phyloP scores from a whole-genome alignment of 2,329 filamentous ascomycete species.

The Alternaria sp. region DNA sequence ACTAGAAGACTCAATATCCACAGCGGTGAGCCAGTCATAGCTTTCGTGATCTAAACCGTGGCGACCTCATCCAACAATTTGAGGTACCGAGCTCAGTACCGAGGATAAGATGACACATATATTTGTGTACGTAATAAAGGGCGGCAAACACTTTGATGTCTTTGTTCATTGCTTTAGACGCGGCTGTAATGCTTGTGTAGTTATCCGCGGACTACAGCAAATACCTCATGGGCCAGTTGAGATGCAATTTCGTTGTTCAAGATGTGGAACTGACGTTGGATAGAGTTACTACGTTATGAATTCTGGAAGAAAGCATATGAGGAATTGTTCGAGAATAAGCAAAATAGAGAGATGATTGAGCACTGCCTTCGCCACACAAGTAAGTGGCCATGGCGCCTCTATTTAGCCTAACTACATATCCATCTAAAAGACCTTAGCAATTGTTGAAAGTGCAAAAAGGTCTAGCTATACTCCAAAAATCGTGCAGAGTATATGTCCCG shows the following conservation, averaged over 20 bases:
- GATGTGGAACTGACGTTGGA: not conserved
- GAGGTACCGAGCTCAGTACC: not conserved
- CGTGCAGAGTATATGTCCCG: not conserved
- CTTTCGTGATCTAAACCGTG: not conserved
- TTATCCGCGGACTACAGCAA: not conserved
- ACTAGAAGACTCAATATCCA: not conserved
- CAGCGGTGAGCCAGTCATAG: not conserved
- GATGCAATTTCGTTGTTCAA: not conserved
- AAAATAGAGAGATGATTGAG: not conserved
- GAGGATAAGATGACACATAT: not conserved
- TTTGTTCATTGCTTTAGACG: not conserved
- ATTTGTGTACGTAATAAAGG: not conserved
- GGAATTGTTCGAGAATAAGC: not conserved
- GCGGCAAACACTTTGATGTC: not conserved
- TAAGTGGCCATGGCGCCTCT: not conserved
- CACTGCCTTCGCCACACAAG: not conserved
- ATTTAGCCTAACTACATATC: not conserved
- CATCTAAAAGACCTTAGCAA: not conserved
- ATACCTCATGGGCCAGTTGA: not conserved
- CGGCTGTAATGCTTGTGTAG: not conserved
- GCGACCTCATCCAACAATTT: not conserved
- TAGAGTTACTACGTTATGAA: not conserved
- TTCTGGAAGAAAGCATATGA: not conserved
- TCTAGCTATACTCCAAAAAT: not conserved
- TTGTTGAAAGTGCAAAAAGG: not conserved